These are phyloP conservation scores for Ceratonia siliqua DNA, from an alignment of 306 rosid genomes.

Conservation along the genomic window DNA sequence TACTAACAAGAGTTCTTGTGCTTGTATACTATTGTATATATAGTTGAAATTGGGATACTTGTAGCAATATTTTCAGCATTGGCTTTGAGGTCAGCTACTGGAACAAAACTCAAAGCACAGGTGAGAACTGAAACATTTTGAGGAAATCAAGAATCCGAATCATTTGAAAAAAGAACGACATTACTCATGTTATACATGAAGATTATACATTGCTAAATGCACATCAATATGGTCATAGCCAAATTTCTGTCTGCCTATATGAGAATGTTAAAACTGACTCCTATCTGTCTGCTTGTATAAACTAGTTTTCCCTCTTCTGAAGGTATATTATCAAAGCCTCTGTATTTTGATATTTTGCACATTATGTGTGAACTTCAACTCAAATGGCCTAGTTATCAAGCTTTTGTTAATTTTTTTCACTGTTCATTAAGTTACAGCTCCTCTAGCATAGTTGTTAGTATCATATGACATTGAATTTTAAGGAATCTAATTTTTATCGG, in stretches of 20 bases:
- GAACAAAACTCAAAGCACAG: conserved; percentile 5
- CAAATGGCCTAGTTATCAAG: neutral
- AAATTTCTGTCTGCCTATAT: conserved; percentile 21
- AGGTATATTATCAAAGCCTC: neutral
- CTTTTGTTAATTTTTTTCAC: neutral
- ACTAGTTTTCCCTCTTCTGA: neutral
- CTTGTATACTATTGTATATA: neutral
- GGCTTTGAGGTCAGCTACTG: neutral
- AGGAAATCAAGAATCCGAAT: conserved; percentile 17
- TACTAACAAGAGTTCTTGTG: neutral
- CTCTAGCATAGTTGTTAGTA: neutral
- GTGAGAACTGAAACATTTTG: neutral
- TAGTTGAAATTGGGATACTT: conserved; percentile 1
- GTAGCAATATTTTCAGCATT: conserved; percentile 8
- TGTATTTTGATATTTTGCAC: neutral
- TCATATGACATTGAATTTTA: conserved; percentile 1
- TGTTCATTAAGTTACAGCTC: neutral
- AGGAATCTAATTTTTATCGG: neutral
- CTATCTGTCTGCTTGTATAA: neutral
- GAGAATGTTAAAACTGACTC: conserved; percentile 2
- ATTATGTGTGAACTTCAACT: neutral
- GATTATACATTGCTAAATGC: conserved; percentile 26
- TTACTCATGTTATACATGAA: neutral
- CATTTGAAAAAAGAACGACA: neutral
- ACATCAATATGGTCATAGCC: conserved; percentile 31